Percentiles rank a stretch among this genome's conserved stretches.
Conservation (phyloP, 2,329 filamentous ascomycete species). For the Pezicula carpinea region DNA sequence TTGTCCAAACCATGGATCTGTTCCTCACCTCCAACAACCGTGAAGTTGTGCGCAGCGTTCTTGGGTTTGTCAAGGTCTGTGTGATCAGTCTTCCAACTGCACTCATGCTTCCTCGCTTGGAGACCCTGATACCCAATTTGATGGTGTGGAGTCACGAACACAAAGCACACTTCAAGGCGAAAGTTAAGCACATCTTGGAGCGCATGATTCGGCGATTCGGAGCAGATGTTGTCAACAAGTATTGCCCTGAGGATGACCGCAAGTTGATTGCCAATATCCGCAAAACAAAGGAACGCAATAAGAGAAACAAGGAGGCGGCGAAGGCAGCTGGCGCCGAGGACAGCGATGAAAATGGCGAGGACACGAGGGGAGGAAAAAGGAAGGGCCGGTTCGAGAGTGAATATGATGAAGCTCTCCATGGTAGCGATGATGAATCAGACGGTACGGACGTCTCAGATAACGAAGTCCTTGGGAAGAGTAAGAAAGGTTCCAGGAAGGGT, state of each 20-base stretch:
- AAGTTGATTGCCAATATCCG: constrained; percentile 93
- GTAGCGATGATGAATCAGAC: constrained; percentile 47
- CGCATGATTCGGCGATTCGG: constrained; percentile 90
- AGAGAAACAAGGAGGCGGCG: constrained; percentile 76
- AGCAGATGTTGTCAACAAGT: constrained; percentile 70
- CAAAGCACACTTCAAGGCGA: constrained; percentile 93
- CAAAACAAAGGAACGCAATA: constrained; percentile 87
- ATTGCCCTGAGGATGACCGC: constrained; percentile 79
- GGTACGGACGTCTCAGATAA: constrained; percentile 60
- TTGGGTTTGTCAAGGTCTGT: constrained; percentile 96
- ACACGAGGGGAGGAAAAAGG: constrained; percentile 42
- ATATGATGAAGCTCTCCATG: constrained; percentile 91
- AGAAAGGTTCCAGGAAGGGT: constrained; percentile 50
- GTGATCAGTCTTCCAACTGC: constrained; percentile 79
- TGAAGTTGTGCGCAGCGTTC: constrained; percentile 89
- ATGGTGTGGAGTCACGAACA: constrained; percentile 98
- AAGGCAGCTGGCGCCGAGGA: constrained; percentile 52
- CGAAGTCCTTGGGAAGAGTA: constrained; percentile 43
- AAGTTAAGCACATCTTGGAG: constrained; percentile 97
- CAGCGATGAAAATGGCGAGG: constrained; percentile 49
- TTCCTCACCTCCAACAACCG: constrained; percentile 96
- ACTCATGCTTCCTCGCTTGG: constrained; percentile 73
- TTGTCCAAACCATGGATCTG: constrained; percentile 92
- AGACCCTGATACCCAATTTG: constrained; percentile 77
- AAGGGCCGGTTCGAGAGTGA: constrained; percentile 79